Base-by-base conservation (phyloP, 2,329 filamentous ascomycete species). In the Diaporthe amygdali region DNA sequence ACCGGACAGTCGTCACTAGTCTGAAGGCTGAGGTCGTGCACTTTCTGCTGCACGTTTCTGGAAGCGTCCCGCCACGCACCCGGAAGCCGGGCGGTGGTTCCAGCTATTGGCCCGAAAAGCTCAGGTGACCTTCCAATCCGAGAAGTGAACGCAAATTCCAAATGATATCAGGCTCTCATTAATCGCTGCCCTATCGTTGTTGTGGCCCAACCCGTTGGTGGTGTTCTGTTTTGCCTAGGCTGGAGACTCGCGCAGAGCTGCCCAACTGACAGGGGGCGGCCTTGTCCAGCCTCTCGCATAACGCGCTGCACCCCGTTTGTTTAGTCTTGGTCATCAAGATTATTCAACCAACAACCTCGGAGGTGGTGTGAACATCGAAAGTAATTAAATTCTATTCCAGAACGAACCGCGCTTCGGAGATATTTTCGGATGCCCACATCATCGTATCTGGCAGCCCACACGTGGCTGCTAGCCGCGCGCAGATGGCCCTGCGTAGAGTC, bases 201-300 rank as follows among this genome's bases (percentile, higher is more conserved):
- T 64, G 59, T 64, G 30, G 61, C 54, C 68, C 71, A 70, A 72
- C 49, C 54, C 39, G 56, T 14, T 9, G 30, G 44, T 49, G 68
- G 14, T 51, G 12, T 34, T 49, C 52, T 41, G 39, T 34, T 49
- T 61, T 41, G 39, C n/a, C 56, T 52, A 56, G 54, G 37, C 41
- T 34, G 20, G 49, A 25, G 59, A 27, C 25, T 49, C 59, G 25
- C 37, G 61, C 52, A 52, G 22, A 25, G 68, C 63, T 39, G 71
- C 68, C 71, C 71, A 67, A 71, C 34, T 25, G 55, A 66, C 71
- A 22, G 44, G 68, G 52, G 17, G 15, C 55, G 14, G 68, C 68
- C 71, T 59, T 70, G 55, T 49, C 37, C 52, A 41, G 30, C 22
- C 55, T 12, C 30, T 44, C 46, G 37, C 30, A 47, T 39, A 27